These are phyloP conservation scores for Aspergillus fructus DNA, from an alignment of 2,329 filamentous ascomycete genomes.

Conservation along the genomic window DNA sequence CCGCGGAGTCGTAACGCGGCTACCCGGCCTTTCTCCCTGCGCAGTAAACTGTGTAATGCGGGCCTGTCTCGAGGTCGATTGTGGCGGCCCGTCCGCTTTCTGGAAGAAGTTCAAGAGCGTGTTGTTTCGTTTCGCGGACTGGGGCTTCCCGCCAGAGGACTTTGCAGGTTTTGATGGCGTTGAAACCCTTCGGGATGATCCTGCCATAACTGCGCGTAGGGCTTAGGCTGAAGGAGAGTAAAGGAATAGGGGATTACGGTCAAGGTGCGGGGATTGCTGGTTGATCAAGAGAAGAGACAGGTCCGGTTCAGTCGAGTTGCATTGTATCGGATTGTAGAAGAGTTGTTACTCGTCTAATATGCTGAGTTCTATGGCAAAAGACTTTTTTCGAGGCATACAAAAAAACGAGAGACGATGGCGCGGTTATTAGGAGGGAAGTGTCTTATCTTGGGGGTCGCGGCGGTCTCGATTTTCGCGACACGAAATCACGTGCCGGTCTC, in stretches of 20 bases:
- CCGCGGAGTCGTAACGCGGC: constrained; percentile 12
- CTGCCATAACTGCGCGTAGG: constrained; percentile 23
- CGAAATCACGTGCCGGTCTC: constrained; percentile 21
- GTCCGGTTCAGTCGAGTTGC: background rate
- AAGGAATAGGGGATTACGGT: background rate
- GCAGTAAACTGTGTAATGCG: constrained; percentile 53
- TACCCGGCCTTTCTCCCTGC: constrained; percentile 31
- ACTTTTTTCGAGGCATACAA: background rate
- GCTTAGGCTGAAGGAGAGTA: background rate
- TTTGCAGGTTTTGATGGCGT: constrained; percentile 28
- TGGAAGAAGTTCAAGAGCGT: constrained; percentile 76
- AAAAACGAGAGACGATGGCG: background rate
- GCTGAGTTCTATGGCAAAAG: background rate
- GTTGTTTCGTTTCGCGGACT: constrained; percentile 47
- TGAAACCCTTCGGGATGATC: constrained; percentile 23
- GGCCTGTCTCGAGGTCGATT: constrained; percentile 49
- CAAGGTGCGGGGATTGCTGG: background rate
- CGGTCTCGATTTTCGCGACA: constrained; percentile 18
- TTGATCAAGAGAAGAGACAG: background rate
- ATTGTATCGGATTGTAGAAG: background rate
- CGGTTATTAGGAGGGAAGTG: background rate
- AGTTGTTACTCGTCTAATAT: background rate
- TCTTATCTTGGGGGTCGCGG: constrained; percentile 18
- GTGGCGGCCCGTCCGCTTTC: constrained; percentile 59
- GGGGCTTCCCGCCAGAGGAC: constrained; percentile 14